phyloP scores from a whole-genome alignment of 2,329 filamentous ascomycete genomes.

The Setomelanomma holmii region DNA sequence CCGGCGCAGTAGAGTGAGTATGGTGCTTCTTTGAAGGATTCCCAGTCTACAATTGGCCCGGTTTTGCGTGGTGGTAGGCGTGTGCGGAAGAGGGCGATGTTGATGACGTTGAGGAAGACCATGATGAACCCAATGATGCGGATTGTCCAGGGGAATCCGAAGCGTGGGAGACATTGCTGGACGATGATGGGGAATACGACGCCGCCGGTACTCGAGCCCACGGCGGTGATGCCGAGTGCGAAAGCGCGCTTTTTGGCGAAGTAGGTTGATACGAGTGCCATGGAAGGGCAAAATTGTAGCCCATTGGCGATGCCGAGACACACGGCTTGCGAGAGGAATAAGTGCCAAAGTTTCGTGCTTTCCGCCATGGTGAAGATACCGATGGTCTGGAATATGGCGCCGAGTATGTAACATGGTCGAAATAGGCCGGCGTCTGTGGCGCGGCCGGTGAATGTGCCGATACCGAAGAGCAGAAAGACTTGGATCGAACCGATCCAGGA shows the following conservation, averaged over 20 bases:
- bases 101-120: constrained; percentile 49
- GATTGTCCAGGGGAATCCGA: constrained; percentile 68
- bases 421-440: constrained; percentile 42
- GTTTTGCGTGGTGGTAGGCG: constrained; percentile 50
- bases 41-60: constrained; percentile 51
- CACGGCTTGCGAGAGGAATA: constrained; percentile 58
- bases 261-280: constrained; percentile 58
- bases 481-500: constrained; percentile 45
- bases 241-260: constrained; percentile 39
- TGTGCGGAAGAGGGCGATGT: constrained; percentile 45
- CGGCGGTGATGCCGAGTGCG: constrained; percentile 36
- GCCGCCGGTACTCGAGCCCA: constrained; percentile 39
- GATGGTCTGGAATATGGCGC: constrained; percentile 41
- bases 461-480: constrained; percentile 40
- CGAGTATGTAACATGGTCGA: constrained; percentile 33
- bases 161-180: constrained; percentile 35
- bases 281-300: constrained; percentile 63
- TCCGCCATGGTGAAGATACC: constrained; percentile 42
- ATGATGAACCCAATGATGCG: constrained; percentile 68
- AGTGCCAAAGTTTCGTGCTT: constrained; percentile 40
- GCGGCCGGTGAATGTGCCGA: constrained; percentile 40
- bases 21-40: constrained; percentile 50
- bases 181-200: constrained; percentile 43
- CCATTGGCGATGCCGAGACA: constrained; percentile 62
- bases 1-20: constrained; percentile 48